Evolutionary conservation across 2,329 filamentous ascomycete species (phyloP).

Genomic region (Pseudogymnoascus sp.): DNA sequence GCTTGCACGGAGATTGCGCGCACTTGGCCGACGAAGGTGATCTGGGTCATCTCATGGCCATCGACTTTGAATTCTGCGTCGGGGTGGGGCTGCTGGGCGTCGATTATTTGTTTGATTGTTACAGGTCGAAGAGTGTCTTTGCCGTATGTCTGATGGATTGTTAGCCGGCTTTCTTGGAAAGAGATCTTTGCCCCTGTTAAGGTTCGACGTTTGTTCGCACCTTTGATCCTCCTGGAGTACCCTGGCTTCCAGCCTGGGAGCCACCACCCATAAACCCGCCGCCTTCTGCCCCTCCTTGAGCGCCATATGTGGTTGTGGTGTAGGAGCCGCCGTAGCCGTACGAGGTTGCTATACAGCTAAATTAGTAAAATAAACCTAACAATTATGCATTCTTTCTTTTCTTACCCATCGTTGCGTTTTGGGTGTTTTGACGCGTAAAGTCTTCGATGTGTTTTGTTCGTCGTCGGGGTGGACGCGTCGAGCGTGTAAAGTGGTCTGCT

Average conservation of each 20-base stretch:
- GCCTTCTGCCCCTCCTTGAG: slow-evolving; percentile 48
- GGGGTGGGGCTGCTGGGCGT: slow-evolving; percentile 67
- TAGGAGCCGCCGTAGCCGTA: slow-evolving; percentile 26
- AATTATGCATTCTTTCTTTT: not conserved
- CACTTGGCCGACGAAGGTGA: slow-evolving; percentile 86
- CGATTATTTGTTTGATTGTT: slow-evolving; percentile 89
- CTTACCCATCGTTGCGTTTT: slow-evolving; percentile 17
- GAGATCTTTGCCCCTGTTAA: slow-evolving; percentile 13
- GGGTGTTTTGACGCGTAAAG: slow-evolving; percentile 2
- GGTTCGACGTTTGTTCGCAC: slow-evolving; percentile 22
- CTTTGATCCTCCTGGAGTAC: slow-evolving; percentile 36
- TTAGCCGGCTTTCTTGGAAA: not conserved
- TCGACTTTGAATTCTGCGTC: slow-evolving; percentile 79
- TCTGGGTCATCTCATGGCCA: slow-evolving; percentile 56
- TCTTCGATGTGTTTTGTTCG: slow-evolving; percentile 2
- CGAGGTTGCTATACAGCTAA: slow-evolving; percentile 18
- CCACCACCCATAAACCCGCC: slow-evolving; percentile 54
- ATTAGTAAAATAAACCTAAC: not conserved
- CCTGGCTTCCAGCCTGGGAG: slow-evolving; percentile 51
- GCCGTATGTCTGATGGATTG: slow-evolving; percentile 38
- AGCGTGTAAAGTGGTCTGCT: slow-evolving; percentile 16
- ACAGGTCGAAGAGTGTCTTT: slow-evolving; percentile 88
- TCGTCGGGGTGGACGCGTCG: slow-evolving; percentile 14
- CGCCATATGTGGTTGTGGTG: slow-evolving; percentile 32
- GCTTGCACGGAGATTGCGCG: slow-evolving; percentile 77